phyloP scores from a whole-genome alignment of 2,329 filamentous ascomycete genomes.

The Cladosporium phlei region DNA sequence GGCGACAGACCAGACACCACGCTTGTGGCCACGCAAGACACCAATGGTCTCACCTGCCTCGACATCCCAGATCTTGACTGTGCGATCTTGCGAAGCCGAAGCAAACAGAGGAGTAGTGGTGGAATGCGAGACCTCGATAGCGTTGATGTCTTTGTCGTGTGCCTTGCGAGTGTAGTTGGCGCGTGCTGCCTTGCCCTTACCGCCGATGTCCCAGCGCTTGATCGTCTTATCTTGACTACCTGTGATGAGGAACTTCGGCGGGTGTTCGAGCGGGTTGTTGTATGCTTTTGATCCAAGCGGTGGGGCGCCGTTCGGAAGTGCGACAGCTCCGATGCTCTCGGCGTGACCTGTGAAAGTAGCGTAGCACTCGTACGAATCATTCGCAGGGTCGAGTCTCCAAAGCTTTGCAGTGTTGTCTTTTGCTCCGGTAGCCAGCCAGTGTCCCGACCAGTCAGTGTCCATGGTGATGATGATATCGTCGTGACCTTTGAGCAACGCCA shows the following conservation, averaged over 20 bases:
- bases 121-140: constrained; percentile 67
- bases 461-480: constrained; percentile 93
- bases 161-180: constrained; percentile 87
- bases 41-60: constrained; percentile 87
- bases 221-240: constrained; percentile 94
- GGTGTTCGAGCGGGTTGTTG: constrained; percentile 68
- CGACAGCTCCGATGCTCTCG: constrained; percentile 86
- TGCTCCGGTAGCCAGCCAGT: constrained; percentile 92
- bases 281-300: constrained; percentile 64
- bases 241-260: constrained; percentile 79
- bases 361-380: constrained; percentile 71
- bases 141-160: constrained; percentile 98
- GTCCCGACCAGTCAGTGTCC: constrained; percentile 92
- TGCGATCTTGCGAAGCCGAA: constrained; percentile 92
- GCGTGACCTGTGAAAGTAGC: constrained; percentile 85
- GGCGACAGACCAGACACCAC: constrained; percentile 92
- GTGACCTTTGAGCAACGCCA: constrained; percentile 81
- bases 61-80: constrained; percentile 92
- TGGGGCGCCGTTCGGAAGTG: constrained; percentile 68
- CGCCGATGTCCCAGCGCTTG: constrained; percentile 80
- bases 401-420: constrained; percentile 94
- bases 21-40: constrained; percentile 84
- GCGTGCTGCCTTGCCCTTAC: constrained; percentile 48
- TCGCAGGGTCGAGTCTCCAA: constrained; percentile 77
- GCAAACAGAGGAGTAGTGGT: constrained; percentile 75